Base-by-base conservation (phyloP, 2,329 filamentous ascomycete species). In the Penicillium digitatum region DNA sequence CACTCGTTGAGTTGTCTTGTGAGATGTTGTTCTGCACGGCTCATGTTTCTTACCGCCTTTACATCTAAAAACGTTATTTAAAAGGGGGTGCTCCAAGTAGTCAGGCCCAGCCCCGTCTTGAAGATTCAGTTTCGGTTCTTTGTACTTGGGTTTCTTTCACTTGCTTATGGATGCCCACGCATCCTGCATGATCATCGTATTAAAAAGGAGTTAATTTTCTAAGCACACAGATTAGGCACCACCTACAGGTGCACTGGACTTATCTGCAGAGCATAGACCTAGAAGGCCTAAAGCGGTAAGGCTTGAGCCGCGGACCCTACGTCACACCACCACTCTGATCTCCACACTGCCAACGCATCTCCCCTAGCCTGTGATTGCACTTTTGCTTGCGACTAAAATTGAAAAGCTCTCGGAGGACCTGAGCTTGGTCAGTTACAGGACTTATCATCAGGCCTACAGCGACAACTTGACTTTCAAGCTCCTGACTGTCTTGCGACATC, bases 301-400 rank as follows among this genome's bases (percentile, higher is more conserved):
- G 27, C 37, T 22, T 20, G 6, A 26, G 10, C 37, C 32, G 51
- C 50, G 22, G 50, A 54, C 37, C 40, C 35, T 54, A 54, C 51
- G 51, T 54, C 51, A 54, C 44, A 54, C 51, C 44, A 48, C 51
- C 51, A 42, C 40, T 52, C 43, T 46, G 42, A 54, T 48, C 51
- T 54, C 51, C 51, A 54, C 51, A 48, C 46, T 54, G 51, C 44
- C 51, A 54, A 54, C 51, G 51, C 51, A 54, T 54, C 45, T 37
- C 18, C 51, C 26, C n/a, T 24, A 32, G 16, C 35, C 26, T 18
- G n/a, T 49, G 29, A 9, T 54, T 27, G n/a, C 11, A n/a, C 18
- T 40, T 35, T 35, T 14, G 6, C 20, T 29, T 22, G 11, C 14
- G 7, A 39, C 22, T 14, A 22, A n/a, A 14, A 20, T 24, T 4